These are phyloP conservation scores for Crithidia thermophila DNA, from an alignment of 208 protist species.

Conservation along the genomic window DNA sequence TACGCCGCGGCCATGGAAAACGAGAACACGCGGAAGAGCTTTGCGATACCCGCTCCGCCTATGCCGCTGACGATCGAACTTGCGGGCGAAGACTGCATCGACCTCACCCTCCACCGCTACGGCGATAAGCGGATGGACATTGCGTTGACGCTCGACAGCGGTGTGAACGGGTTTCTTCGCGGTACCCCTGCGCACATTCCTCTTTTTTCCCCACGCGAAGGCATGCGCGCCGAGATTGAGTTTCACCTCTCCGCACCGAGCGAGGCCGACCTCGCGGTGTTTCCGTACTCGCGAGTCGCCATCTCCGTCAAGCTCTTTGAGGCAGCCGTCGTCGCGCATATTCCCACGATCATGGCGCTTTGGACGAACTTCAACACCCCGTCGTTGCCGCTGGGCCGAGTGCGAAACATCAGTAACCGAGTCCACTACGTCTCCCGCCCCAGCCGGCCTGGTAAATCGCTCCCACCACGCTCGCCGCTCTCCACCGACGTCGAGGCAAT, in stretches of 20 bases:
- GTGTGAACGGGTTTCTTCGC: constrained; percentile 39
- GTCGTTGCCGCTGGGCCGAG: constrained; percentile 40
- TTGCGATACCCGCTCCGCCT: constrained; percentile 14
- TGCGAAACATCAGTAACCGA: constrained; percentile 52
- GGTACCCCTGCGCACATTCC: constrained; percentile 31
- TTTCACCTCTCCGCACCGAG: constrained; percentile 37
- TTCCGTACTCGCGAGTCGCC: constrained; percentile 44
- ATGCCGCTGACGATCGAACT: constrained; percentile 38
- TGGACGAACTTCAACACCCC: constrained; percentile 65
- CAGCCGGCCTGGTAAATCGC: constrained; percentile 2
- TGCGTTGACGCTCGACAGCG: constrained; percentile 34
- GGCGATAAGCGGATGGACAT: constrained; percentile 63
- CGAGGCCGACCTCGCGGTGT: constrained; percentile 41
- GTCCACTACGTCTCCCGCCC: constrained; percentile 47
- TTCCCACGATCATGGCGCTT: constrained; percentile 54
- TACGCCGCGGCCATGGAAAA: constrained; percentile 19
- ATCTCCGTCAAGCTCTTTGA: constrained; percentile 27
- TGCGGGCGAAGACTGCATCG: constrained; percentile 29
- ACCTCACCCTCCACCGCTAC: constrained; percentile 43
- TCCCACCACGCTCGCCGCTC: constrained; percentile 28
- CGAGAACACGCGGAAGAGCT: constrained; percentile 5
- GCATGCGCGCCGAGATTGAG: constrained; percentile 27
- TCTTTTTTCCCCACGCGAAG: constrained; percentile 34
- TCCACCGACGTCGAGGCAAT: constrained; percentile 21
- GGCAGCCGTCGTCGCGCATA: constrained; percentile 40